Percentiles rank a stretch among this genome's conserved stretches.
phyloP scores from a whole-genome alignment of 768 basidiomycete species.

The Cytidiella melzeri region DNA sequence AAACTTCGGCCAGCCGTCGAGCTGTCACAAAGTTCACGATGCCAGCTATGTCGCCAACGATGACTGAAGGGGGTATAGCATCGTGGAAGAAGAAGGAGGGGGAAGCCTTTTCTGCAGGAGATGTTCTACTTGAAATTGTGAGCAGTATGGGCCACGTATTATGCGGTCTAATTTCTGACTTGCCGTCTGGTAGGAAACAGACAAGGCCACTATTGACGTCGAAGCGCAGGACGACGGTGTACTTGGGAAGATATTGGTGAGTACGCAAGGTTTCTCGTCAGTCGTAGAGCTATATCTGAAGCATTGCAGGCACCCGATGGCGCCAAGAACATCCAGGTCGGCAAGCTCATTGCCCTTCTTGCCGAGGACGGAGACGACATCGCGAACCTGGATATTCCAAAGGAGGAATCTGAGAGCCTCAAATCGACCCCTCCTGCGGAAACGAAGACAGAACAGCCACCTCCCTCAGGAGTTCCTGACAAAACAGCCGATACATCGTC shows the following conservation, averaged over 20 bases:
- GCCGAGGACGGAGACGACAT: constrained; percentile 97
- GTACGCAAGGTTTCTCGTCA: constrained; percentile 21
- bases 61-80: constrained; percentile 92
- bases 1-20: constrained; percentile 40
- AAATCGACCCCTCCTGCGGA: constrained; percentile 24
- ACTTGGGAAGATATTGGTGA: constrained; percentile 86
- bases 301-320: constrained; percentile 60
- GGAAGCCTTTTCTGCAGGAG: constrained; percentile 72
- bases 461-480: constrained; percentile 17
- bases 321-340: constrained; percentile 79
- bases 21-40: constrained; percentile 77
- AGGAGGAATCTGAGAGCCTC: constrained; percentile 28
- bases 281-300: not conserved
- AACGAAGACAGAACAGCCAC: constrained; percentile 21
- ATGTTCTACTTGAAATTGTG: constrained; percentile 87
- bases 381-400: constrained; percentile 67
- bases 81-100: constrained; percentile 89
- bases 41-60: constrained; percentile 97
- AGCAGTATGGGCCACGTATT: no score
- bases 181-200: constrained; percentile 60
- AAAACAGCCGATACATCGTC: constrained; percentile 14
- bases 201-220: constrained; percentile 96
- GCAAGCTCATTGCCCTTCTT: constrained; percentile 84
- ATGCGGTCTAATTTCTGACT: not conserved
- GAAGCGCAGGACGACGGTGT: constrained; percentile 98